Percentiles rank a stretch among this genome's conserved stretches.
phyloP scores from a whole-genome alignment of 306 rosid species.

The Acacia acuminata region DNA sequence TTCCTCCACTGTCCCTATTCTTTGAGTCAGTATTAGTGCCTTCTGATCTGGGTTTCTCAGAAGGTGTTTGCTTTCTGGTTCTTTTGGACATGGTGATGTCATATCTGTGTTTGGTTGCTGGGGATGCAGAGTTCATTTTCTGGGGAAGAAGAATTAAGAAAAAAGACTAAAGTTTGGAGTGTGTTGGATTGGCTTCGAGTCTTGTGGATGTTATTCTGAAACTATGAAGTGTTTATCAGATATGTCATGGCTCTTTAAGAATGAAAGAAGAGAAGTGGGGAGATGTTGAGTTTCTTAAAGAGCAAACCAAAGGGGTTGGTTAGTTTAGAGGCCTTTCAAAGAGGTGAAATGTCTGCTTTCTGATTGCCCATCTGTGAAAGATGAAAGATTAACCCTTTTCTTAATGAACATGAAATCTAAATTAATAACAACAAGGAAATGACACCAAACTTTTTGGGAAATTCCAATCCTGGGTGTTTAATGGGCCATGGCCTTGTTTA shows the following conservation, averaged over 20 bases:
- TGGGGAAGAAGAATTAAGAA: background rate
- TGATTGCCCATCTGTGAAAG: constrained; percentile 33
- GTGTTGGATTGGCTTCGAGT: background rate
- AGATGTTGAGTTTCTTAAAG: constrained; percentile 45
- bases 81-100: constrained; percentile 85
- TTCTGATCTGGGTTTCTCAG: constrained; percentile 27
- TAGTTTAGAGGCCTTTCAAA: constrained; percentile 56
- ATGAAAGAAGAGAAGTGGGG: constrained; percentile 2
- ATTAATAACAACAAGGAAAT: constrained; percentile 7
- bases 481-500: constrained; percentile 23
- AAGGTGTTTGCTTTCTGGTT: constrained; percentile 60
- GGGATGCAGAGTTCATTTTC: constrained; percentile 56
- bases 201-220: background rate
- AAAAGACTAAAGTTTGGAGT: background rate
- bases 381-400: constrained; percentile 47
- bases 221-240: background rate
- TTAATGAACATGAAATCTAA: background rate
- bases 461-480: background rate
- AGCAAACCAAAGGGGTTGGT: constrained; percentile 50
- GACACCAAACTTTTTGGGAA: constrained; percentile 41
- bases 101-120: constrained; percentile 49
- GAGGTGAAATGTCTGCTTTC: constrained; percentile 62
- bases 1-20: background rate
- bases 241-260: background rate
- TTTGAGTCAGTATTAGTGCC: background rate